Conservation (phyloP, 306 rosid genomes). For the Phaseolus lunatus region DNA sequence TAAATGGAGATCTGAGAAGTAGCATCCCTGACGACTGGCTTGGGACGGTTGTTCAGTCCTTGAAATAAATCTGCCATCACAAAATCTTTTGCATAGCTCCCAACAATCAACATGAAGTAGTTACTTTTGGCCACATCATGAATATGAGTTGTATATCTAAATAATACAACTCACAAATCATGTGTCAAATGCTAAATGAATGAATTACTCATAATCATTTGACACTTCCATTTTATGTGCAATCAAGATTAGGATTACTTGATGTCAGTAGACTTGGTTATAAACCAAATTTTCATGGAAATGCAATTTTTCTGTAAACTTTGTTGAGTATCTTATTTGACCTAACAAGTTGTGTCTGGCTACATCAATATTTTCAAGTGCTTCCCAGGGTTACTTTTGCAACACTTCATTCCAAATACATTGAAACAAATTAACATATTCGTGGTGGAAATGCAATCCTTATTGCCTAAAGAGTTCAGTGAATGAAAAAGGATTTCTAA, state of each 20-base stretch:
- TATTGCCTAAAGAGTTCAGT: no score
- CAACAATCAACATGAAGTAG: background rate
- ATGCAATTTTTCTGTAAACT: background rate
- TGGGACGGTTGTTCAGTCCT: constrained; percentile 75
- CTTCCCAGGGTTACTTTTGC: background rate
- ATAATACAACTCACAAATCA: background rate
- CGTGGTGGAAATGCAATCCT: background rate
- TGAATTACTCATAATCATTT: background rate
- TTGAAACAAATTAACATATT: background rate
- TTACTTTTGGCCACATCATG: background rate
- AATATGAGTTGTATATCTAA: background rate
- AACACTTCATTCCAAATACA: background rate
- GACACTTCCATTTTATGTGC: constrained; percentile 6
- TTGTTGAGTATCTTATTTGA: background rate
- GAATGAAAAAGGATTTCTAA: background rate
- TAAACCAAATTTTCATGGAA: background rate
- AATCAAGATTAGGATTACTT: background rate
- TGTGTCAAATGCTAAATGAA: constrained; percentile 4
- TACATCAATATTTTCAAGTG: background rate
- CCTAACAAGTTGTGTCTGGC: background rate
- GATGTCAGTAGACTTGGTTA: background rate
- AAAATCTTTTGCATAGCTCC: constrained; percentile 26
- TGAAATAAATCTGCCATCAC: constrained; percentile 40
- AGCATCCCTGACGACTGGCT: constrained; percentile 85
- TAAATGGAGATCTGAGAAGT: constrained; percentile 72